These are phyloP conservation scores for Chlorokybus atmophyticus DNA, from an alignment of 139 green algal species.

Conservation along the genomic window DNA sequence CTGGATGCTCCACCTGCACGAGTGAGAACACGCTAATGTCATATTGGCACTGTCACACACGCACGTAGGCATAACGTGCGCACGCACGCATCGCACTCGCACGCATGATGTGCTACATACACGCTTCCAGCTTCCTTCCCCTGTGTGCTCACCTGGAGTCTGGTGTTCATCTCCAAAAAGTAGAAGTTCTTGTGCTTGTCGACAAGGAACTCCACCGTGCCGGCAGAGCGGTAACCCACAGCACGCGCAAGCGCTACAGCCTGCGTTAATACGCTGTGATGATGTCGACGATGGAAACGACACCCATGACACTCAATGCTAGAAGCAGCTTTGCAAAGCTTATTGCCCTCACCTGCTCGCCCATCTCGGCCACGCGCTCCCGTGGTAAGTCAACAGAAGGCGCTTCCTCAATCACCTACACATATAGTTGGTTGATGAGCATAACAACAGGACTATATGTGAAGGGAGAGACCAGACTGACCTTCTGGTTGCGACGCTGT, in stretches of 20 bases:
- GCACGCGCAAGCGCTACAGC: constrained; percentile 41
- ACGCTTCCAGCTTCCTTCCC: background rate
- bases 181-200: constrained; percentile 61
- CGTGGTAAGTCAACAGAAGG: constrained; percentile 27
- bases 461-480: no score
- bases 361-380: constrained; percentile 36
- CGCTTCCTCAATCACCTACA: constrained; percentile 45
- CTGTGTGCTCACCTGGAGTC: constrained; percentile 50
- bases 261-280: no score
- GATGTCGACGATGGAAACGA: no score
- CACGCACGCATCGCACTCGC: no score
- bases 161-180: constrained; percentile 97
- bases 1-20: constrained; percentile 65
- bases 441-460: background rate
- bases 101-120: background rate
- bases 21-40: no score
- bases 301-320: no score
- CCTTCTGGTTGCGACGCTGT: constrained; percentile 95
- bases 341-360: no score
- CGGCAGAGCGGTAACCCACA: constrained; percentile 40
- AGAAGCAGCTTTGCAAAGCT: no score
- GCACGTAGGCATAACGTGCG: no score
- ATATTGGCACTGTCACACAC: no score
- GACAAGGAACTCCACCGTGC: constrained; percentile 93
- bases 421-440: background rate